These are phyloP conservation scores for Trichoderma parareesei DNA, from an alignment of 495 filamentous ascomycete species.

Conservation along the genomic window DNA sequence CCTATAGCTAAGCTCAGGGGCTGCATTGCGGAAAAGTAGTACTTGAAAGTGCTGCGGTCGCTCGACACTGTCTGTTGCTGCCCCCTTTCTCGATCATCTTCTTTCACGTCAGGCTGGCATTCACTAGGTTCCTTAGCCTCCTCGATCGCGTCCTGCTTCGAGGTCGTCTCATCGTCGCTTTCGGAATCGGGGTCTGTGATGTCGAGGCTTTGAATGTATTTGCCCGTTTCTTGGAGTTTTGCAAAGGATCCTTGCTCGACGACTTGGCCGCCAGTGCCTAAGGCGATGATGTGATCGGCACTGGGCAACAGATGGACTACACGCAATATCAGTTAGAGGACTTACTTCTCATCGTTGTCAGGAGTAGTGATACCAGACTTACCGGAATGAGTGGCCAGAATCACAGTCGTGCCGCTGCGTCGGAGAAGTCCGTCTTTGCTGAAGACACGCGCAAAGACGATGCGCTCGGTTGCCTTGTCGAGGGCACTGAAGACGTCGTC, in stretches of 20 bases:
- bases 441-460: conserved; percentile 48
- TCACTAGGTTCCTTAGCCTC: neutral
- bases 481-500: conserved; percentile 41
- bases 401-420: conserved; percentile 38
- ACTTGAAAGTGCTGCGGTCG: conserved; percentile 4
- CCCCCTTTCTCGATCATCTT: neutral
- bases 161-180: neutral
- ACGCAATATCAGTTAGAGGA: neutral
- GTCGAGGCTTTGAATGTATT: conserved; percentile 16
- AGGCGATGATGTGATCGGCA: conserved; percentile 38
- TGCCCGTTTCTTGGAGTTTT: conserved; percentile 12
- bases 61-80: neutral
- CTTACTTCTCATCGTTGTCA: neutral
- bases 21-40: conserved; percentile 3
- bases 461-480: conserved; percentile 50
- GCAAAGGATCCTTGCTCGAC: conserved; percentile 35
- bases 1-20: neutral
- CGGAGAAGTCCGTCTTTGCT: conserved; percentile 47
- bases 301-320: conserved; percentile 29
- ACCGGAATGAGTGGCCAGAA: conserved; percentile 37
- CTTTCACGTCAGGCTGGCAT: neutral
- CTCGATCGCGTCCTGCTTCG: neutral
- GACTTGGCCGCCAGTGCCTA: conserved; percentile 30
- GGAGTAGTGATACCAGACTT: neutral
- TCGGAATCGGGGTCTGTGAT: conserved; percentile 10